A percentile compares a stretch with the other conserved stretches of the same genome.
Evolutionary conservation across 495 filamentous ascomycete species (phyloP).

Genomic region (Astrocystis sublimbata): DNA sequence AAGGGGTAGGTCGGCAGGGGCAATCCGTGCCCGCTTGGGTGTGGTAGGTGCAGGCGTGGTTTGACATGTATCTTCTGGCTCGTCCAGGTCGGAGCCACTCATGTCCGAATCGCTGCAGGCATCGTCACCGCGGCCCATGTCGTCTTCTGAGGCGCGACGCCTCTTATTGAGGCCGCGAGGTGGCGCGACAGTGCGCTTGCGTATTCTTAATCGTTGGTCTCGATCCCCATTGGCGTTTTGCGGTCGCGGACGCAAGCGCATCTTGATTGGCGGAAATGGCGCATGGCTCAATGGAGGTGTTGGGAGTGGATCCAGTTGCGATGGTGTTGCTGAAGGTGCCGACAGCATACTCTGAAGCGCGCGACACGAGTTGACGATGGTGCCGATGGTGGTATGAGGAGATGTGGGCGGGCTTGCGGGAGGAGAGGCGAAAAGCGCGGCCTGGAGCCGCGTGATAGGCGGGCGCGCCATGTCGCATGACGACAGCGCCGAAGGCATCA

Average conservation of each 20-base stretch:
- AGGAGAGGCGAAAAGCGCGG: constrained; percentile 61
- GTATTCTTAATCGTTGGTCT: constrained; percentile 47
- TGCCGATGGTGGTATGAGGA: constrained; percentile 54
- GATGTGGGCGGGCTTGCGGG: constrained; percentile 63
- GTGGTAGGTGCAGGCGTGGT: constrained; percentile 55
- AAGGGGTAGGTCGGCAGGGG: constrained; percentile 66
- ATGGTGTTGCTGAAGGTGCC: constrained; percentile 41
- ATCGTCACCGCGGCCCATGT: constrained; percentile 48
- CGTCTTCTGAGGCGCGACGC: constrained; percentile 57
- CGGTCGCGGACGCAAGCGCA: constrained; percentile 49
- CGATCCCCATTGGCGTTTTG: constrained; percentile 33
- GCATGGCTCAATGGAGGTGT: constrained; percentile 54
- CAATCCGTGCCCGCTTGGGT: constrained; percentile 66
- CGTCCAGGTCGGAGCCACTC: constrained; percentile 14
- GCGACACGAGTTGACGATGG: constrained; percentile 68
- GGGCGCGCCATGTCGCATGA: constrained; percentile 62
- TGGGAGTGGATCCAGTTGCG: constrained; percentile 43
- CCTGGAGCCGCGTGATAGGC: constrained; percentile 50
- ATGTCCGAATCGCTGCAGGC: constrained; percentile 41
- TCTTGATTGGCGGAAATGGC: constrained; percentile 45
- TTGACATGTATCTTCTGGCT: constrained; percentile 22
- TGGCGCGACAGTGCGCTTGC: constrained; percentile 50
- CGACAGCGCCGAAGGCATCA: constrained; percentile 70
- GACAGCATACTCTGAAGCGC: constrained; percentile 67
- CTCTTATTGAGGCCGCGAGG: constrained; percentile 64